Percentiles rank a stretch among this genome's conserved stretches.
phyloP scores from a whole-genome alignment of 1,139 yeast species.

The Suhomyces terraborum region DNA sequence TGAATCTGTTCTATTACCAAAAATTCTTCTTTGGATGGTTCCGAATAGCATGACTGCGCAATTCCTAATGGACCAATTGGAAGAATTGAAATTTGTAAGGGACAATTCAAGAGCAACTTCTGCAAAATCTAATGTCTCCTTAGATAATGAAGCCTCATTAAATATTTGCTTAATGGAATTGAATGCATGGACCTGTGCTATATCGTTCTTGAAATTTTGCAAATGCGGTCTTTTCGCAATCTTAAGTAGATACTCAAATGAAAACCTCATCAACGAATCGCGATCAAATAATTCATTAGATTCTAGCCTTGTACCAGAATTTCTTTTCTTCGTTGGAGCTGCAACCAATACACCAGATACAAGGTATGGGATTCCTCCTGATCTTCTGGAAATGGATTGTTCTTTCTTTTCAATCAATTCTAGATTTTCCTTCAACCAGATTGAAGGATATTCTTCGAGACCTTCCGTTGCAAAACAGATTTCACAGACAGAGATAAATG shows the following conservation, averaged over 20 bases:
- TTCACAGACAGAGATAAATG: constrained; percentile 64
- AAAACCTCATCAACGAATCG: constrained; percentile 9
- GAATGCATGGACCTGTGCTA: constrained; percentile 92
- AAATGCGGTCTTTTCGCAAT: constrained; percentile 56
- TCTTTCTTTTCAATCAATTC: constrained; percentile 54
- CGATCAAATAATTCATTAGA: neutral
- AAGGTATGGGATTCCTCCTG: constrained; percentile 87
- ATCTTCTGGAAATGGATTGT: constrained; percentile 78
- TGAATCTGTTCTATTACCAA: constrained; percentile 56
- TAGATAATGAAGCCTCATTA: constrained; percentile 64
- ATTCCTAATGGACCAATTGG: constrained; percentile 83
- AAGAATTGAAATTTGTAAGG: constrained; percentile 60
- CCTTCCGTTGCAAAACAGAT: constrained; percentile 42
- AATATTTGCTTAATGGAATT: constrained; percentile 79
- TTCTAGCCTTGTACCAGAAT: no score
- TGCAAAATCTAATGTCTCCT: constrained; percentile 52
- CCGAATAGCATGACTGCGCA: constrained; percentile 94
- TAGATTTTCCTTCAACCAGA: constrained; percentile 61
- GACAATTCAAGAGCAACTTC: constrained; percentile 63
- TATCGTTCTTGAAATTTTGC: constrained; percentile 58
- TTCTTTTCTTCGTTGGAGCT: neutral
- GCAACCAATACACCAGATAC: constrained; percentile 73
- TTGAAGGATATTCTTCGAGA: constrained; percentile 36
- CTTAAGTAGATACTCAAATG: constrained; percentile 53
- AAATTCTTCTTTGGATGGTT: constrained; percentile 73